Evolutionary conservation across 2,329 filamentous ascomycete genomes (phyloP), one percentile per base, ranked within the genome.

Genomic region (Diaporthe caulivora): DNA sequence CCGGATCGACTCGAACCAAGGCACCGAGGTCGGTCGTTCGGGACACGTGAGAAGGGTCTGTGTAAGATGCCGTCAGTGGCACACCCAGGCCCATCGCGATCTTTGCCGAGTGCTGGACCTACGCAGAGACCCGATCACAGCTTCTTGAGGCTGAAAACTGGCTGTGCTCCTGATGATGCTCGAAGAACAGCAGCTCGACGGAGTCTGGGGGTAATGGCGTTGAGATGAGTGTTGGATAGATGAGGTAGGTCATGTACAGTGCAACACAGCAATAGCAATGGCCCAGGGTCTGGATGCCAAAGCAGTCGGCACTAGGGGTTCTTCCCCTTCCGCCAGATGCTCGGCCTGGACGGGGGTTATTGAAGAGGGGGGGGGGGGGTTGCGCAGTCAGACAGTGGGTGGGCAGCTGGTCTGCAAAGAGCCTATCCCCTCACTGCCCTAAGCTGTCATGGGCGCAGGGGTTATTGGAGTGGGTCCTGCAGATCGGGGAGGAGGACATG

Each of bases 371-470:
- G 24, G 21, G 60, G 29, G 60, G 44, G 21, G 26, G 21, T 2
- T 42, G n/a, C n/a, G n/a, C n/a, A n/a, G n/a, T n/a, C n/a, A n/a
- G n/a, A n/a, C n/a, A n/a, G 6, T 40, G 37, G 7, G 6, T 40
- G 11, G 24, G 18, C 26, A 10, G 53, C 40, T 68, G 69, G 53
- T 42, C 72, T 42, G 53, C n/a, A n/a, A n/a, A 72, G 60, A 60
- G 58, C 60, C 51, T 24, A 37, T 15, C 60, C 24, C 29, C 44
- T 34, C 62, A 26, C 60, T 51, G 13, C 37, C 37, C 11, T 40
- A 40, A 72, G 71, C 62, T n/a, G n/a, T 44, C 72, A 71, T 60
- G 68, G 68, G 17, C 42, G 40, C 60, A 74, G 72, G 69, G 72
- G 69, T 40, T 47, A 18, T 58, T 21, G 37, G 29, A 11, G 53